phyloP scores from a whole-genome alignment of 208 protist species.

The Strigomonas culicis region DNA sequence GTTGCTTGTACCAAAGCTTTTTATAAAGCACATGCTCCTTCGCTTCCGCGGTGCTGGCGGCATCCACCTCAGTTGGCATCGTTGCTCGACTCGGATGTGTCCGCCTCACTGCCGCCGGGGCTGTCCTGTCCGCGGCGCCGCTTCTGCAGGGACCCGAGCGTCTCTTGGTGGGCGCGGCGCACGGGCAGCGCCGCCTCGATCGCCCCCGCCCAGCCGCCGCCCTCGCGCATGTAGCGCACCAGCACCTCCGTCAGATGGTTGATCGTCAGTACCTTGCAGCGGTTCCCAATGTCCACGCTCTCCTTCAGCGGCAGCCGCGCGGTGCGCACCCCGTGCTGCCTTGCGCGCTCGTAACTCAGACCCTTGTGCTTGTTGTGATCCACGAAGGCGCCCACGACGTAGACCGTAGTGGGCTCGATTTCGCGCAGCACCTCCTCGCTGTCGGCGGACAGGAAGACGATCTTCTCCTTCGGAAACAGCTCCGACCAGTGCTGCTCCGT shows the following conservation, averaged over 20 bases:
- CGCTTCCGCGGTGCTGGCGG: no score
- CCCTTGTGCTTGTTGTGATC: constrained; percentile 87
- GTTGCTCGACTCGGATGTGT: no score
- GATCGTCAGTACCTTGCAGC: constrained; percentile 87
- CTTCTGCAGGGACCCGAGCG: neutral
- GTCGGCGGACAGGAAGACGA: constrained; percentile 84
- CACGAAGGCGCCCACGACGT: constrained; percentile 88
- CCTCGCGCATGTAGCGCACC: constrained; percentile 32
- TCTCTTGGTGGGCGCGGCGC: constrained; percentile 43
- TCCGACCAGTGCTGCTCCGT: constrained; percentile 62
- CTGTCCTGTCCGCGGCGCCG: neutral
- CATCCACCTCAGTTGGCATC: no score
- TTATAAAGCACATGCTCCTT: no score
- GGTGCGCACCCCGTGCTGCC: constrained; percentile 57
- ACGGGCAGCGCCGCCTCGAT: constrained; percentile 68
- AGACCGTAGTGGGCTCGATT: constrained; percentile 54
- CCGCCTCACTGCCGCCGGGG: neutral
- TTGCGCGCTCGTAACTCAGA: constrained; percentile 49
- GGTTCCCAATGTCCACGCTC: constrained; percentile 75
- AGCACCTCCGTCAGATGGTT: constrained; percentile 86
- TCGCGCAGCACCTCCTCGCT: constrained; percentile 47
- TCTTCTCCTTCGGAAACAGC: constrained; percentile 31
- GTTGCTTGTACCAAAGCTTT: no score
- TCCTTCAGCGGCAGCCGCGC: constrained; percentile 80
- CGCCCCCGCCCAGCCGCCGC: constrained; percentile 51